Base-by-base conservation (phyloP, 2,329 filamentous ascomycete genomes). In the Sarocladium kiliense region DNA sequence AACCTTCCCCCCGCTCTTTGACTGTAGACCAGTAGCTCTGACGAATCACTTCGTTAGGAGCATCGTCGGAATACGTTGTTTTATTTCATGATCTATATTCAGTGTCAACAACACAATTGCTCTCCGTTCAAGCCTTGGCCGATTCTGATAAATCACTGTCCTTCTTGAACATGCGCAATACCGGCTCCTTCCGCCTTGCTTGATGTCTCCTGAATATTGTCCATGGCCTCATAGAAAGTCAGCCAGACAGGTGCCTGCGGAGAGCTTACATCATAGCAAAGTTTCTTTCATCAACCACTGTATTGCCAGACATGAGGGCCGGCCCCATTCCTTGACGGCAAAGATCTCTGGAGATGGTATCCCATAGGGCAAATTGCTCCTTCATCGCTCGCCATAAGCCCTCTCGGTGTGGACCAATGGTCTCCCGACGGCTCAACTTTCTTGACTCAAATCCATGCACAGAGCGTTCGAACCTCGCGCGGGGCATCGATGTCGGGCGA, bases 231-330 rank as follows among this genome's bases (percentile, higher is more conserved):
- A 12, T n/a, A 32, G 26, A 50, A 50, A 32, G 45, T 50, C 18
- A 30, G 51, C 30, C 32, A 26, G 34, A 37, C 32, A 7, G n/a
- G 27, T 9, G 25, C 10, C 23, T 23, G 41, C 44, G 44, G 26
- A 10, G 44, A 25, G 49, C 27, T 37, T 39, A 53, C 32, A 53
- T 39, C 50, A 53, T 56, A n/a, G 58, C 58, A 60, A 71, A 71
- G 58, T 66, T 72, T 30, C 70, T 65, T 44, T 71, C 68, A 50
- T 74, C 71, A 58, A 73, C 65, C 11, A 68, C 70, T 12, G 72
- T 74, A 57, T 71, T 66, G 1, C 72, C 72, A 12, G 70, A 69
- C 49, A 63, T 65, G 49, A 73, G 59, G 12, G 65, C 60, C 1
- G 69, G 66, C 53, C 62, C 65, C 25, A 63, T 68, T 23, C 60